phyloP scores from a whole-genome alignment of 345 rosid genomes.

The Populus simonii region DNA sequence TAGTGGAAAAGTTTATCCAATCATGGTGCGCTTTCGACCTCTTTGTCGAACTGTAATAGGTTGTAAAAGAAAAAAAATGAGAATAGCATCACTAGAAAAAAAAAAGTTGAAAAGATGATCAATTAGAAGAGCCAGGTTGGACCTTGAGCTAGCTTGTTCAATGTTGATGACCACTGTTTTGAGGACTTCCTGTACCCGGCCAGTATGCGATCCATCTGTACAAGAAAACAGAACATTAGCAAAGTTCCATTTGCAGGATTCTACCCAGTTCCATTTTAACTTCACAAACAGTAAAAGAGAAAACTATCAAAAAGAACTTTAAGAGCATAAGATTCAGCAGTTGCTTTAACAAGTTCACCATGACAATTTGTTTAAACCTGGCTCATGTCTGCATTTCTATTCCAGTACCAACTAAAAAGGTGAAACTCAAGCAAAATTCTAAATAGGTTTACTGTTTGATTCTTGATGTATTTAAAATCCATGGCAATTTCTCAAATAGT shows the following conservation, averaged over 20 bases:
- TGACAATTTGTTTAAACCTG: background rate
- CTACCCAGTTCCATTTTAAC: background rate
- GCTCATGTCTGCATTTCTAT: background rate
- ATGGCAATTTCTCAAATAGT: background rate
- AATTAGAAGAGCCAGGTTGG: background rate
- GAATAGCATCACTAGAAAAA: background rate
- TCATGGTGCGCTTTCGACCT: conserved; percentile 94
- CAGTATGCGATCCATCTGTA: conserved; percentile 79
- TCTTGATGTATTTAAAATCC: no score
- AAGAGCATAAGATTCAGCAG: background rate
- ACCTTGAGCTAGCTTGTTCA: conserved; percentile 98
- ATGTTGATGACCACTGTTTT: conserved; percentile 91
- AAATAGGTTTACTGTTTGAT: background rate
- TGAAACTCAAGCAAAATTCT: background rate
- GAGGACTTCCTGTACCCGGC: conserved; percentile 85
- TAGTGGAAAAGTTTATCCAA: conserved; percentile 48
- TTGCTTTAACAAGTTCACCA: background rate
- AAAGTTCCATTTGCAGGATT: background rate
- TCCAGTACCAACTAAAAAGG: background rate
- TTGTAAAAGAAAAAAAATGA: conserved; percentile 6
- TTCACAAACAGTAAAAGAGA: background rate
- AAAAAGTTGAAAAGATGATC: conserved; percentile 1
- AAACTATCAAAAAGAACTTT: background rate
- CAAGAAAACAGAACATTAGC: background rate
- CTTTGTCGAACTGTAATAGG: conserved; percentile 67